These are phyloP conservation scores for Podosphaera xanthii DNA, from an alignment of 2,329 filamentous ascomycete genomes.

Conservation along the genomic window DNA sequence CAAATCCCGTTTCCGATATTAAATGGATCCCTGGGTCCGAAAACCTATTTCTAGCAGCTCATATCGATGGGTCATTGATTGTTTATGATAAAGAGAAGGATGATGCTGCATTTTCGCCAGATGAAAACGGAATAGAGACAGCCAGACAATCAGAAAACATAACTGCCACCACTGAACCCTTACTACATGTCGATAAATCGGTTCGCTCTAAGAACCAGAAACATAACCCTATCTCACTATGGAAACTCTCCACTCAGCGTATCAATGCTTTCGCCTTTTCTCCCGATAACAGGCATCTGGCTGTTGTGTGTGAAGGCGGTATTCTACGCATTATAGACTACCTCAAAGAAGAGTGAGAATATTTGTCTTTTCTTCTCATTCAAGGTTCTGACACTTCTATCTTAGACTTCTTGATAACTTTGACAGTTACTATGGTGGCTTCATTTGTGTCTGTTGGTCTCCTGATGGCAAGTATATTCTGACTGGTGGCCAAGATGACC, in stretches of 20 bases:
- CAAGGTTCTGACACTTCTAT: slow-evolving; percentile 4
- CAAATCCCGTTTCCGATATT: slow-evolving; percentile 65
- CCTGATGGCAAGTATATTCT: slow-evolving; percentile 91
- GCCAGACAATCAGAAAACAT: slow-evolving; percentile 13
- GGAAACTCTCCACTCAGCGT: slow-evolving; percentile 77
- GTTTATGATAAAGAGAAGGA: slow-evolving; percentile 98
- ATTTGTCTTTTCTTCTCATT: background rate
- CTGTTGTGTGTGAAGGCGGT: slow-evolving; percentile 79
- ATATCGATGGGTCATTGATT: slow-evolving; percentile 74
- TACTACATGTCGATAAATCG: slow-evolving; percentile 63
- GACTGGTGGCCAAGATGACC: slow-evolving; percentile 85
- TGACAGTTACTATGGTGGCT: slow-evolving; percentile 77
- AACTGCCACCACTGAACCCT: slow-evolving; percentile 16
- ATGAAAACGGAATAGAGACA: slow-evolving; percentile 26
- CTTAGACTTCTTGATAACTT: slow-evolving; percentile 63
- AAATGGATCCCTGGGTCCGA: slow-evolving; percentile 89
- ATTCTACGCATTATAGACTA: slow-evolving; percentile 80
- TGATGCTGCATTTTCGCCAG: slow-evolving; percentile 54
- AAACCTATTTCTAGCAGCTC: slow-evolving; percentile 73
- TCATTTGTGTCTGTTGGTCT: slow-evolving; percentile 82
- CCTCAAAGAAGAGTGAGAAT: slow-evolving; percentile 57
- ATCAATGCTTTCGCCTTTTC: slow-evolving; percentile 87
- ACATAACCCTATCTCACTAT: slow-evolving; percentile 72
- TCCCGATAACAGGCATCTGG: slow-evolving; percentile 66
- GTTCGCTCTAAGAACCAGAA: slow-evolving; percentile 89